Evolutionary conservation across 73 alveolate species (phyloP).

Genomic region (Effrenium voratum): DNA sequence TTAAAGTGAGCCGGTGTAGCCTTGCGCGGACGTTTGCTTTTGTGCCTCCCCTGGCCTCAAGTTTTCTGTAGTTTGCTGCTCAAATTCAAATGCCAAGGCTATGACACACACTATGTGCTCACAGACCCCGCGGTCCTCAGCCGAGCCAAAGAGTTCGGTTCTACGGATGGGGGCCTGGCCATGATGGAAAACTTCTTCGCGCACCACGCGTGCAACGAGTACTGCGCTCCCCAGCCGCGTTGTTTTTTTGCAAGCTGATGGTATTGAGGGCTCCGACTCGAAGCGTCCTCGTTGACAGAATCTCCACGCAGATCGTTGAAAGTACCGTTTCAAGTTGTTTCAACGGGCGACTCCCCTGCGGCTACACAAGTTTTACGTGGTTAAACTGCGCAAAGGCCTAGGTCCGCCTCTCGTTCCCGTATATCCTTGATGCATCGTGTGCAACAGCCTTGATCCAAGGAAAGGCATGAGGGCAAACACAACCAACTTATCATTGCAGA

Average conservation of each 20-base stretch:
- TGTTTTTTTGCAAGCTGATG: too few relatives aligned
- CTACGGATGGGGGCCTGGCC: constrained; percentile 34
- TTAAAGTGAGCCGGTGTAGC: too few relatives aligned
- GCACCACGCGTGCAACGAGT: constrained; percentile 60
- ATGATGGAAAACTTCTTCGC: constrained; percentile 78
- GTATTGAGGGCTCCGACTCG: background rate
- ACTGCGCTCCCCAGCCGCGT: constrained; percentile 25
- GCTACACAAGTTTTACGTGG: background rate
- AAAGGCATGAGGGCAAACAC: background rate
- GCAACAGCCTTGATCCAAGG: background rate
- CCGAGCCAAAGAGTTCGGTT: constrained; percentile 2
- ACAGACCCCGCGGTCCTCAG: constrained; percentile 77
- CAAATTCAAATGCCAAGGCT: too few relatives aligned
- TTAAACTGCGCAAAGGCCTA: background rate
- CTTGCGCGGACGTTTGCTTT: too few relatives aligned
- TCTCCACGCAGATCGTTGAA: background rate
- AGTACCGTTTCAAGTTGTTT: background rate
- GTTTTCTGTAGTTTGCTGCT: too few relatives aligned
- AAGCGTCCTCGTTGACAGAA: background rate
- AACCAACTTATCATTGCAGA: background rate
- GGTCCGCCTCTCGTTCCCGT: background rate
- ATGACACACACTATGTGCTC: constrained; percentile 68
- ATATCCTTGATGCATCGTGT: too few relatives aligned
- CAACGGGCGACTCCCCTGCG: background rate
- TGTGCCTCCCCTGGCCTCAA: too few relatives aligned